phyloP scores from a whole-genome alignment of 345 rosid species.

The Moricandia arvensis region DNA sequence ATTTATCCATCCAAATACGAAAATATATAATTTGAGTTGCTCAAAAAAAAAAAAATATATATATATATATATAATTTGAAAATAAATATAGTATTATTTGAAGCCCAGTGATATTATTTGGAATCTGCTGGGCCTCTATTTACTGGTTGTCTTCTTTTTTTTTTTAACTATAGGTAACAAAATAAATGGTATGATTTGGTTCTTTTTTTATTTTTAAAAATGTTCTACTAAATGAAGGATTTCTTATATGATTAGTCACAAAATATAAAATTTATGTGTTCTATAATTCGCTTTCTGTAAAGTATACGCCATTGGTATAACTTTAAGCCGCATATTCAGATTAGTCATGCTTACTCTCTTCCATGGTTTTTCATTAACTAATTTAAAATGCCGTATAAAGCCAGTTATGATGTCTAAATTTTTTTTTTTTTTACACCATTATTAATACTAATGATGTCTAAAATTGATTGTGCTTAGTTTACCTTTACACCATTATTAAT shows the following conservation, averaged over 20 bases:
- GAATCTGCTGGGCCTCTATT: neutral
- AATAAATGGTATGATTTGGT: neutral
- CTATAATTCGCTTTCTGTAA: neutral
- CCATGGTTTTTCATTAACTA: too few species aligned
- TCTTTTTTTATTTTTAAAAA: neutral
- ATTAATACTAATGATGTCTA: too few species aligned
- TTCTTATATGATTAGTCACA: too few species aligned
- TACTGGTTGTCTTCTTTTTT: neutral
- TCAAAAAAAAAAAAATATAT: too few species aligned
- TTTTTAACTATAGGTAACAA: neutral
- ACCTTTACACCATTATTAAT: neutral
- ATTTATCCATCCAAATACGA: conserved; percentile 12
- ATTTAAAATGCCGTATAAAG: too few species aligned
- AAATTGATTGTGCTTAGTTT: too few species aligned
- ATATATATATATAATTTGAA: too few species aligned
- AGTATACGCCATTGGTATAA: neutral
- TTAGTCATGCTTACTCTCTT: neutral
- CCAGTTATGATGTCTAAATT: too few species aligned
- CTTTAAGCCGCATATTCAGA: too few species aligned
- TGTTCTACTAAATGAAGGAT: neutral
- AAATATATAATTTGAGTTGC: too few species aligned
- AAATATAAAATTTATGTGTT: too few species aligned
- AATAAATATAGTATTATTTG: neutral
- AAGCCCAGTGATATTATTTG: neutral
- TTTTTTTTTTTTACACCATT: too few species aligned